Conservation (phyloP, 1,139 yeast species). For the Sugiyamaella pinicola region DNA sequence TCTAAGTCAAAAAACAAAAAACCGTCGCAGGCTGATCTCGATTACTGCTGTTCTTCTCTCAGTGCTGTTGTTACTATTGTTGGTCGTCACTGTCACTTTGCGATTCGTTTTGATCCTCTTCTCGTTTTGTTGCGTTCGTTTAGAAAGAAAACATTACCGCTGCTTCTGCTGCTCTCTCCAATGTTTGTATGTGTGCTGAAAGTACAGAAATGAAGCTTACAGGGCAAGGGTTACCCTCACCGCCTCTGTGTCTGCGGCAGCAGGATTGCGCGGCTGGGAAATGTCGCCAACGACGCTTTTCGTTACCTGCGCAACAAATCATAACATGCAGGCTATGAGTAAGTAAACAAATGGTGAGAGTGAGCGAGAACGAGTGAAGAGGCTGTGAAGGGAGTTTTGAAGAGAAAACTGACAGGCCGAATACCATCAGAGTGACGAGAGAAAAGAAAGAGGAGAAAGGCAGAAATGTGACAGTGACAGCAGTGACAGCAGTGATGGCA, state of each 20-base stretch:
- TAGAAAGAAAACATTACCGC: conserved; percentile 1
- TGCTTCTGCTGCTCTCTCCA: neutral
- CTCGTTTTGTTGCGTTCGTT: conserved; percentile 7
- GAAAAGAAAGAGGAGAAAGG: neutral
- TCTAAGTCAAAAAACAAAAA: no score
- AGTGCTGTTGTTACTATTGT: no score
- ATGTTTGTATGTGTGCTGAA: neutral
- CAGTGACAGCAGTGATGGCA: no score
- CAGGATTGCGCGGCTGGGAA: neutral
- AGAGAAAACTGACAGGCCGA: no score
- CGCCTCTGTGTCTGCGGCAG: no score
- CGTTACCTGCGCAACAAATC: conserved; percentile 6
- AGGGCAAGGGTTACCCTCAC: conserved; percentile 2
- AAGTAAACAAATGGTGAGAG: conserved; percentile 7
- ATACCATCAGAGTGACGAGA: neutral
- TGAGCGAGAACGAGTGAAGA: neutral
- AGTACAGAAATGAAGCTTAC: neutral
- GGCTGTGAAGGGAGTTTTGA: no score
- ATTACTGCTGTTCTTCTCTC: no score
- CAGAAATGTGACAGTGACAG: no score
- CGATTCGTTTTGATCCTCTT: no score
- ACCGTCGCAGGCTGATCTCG: no score
- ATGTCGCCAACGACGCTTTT: no score
- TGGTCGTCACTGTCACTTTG: no score
- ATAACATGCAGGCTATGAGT: neutral